Evolutionary conservation across 306 rosid species (phyloP), one percentile per base, ranked within the genome.

Genomic region (Citrullus amarus): DNA sequence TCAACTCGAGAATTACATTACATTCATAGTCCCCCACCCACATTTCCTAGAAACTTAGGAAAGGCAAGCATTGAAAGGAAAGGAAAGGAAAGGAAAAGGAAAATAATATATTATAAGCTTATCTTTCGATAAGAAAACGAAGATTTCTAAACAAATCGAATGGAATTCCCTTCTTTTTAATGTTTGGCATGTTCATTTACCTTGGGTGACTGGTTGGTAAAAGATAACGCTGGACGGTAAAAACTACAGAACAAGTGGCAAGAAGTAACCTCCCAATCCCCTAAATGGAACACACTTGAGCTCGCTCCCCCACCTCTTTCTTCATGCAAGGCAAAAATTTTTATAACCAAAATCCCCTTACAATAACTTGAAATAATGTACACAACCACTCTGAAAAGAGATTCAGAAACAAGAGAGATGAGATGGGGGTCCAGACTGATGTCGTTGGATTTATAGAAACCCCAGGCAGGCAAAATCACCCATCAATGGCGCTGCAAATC

Each of bases 291-390:
- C 57, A 53, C 9, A 73, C 61, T 73, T 28, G 61, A 48, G 46
- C 89, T 82, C 79, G 46, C 89, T 82, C 79, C 71, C 75, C 71
- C 75, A 62, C 69, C 11, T 44, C 50, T 83, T 83, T 62, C 67
- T 81, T n/a, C 77, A 76, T 82, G 84, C 71, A 83, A 79, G 88
- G 89, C 88, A 92, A 96, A 25, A 92, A 88, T 82, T 88, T 74
- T 88, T 85, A 84, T 85, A 80, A 84, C 81, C 85, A 83, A 85
- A 83, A 41, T 13, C 86, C 88, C 80, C 90, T 67, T 72, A 87
- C 88, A 83, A 86, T 81, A 74, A 83, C 78, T 82, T 84, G 90
- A 67, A 80, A 83, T 88, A 92, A 89, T 89, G 89, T 92, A 92
- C 97, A 95, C 83, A 75, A 6, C 79, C 87, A 80, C 86, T 80